Percentiles rank a stretch among this genome's conserved stretches.
Conservation (phyloP, 1,284 basidiomycete genomes). For the Rhodotorula sp. region DNA sequence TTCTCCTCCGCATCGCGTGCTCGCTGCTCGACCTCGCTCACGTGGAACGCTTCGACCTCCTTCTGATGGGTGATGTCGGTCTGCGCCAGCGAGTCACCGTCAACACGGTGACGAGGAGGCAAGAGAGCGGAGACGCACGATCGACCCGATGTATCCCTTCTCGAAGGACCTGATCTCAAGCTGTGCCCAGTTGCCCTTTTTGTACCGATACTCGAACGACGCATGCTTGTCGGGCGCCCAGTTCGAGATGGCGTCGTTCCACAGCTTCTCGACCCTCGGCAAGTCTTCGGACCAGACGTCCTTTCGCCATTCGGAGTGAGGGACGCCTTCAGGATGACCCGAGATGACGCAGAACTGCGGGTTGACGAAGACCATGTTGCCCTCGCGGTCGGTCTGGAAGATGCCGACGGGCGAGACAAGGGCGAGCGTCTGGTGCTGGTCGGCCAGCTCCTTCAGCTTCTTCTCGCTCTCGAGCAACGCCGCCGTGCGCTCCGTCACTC, state of each 20-base stretch:
- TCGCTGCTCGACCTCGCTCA: constrained; percentile 39
- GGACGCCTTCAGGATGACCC: constrained; percentile 17
- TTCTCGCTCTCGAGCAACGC: constrained; percentile 41
- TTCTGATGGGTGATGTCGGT: constrained; percentile 43
- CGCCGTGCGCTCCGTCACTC: constrained; percentile 42
- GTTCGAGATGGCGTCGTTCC: constrained; percentile 6
- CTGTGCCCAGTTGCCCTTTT: constrained; percentile 22
- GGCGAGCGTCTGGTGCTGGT: constrained; percentile 41
- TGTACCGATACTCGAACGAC: constrained; percentile 24
- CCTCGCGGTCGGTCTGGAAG: constrained; percentile 33
- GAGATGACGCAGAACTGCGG: constrained; percentile 29
- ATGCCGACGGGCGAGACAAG: constrained; percentile 43
- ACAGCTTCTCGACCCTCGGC: background rate
- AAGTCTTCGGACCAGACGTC: constrained; percentile 23
- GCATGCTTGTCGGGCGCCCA: constrained; percentile 7
- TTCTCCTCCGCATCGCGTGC: constrained; percentile 40
- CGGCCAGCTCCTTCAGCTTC: constrained; percentile 33
- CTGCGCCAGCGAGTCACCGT: constrained; percentile 19
- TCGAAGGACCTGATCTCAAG: constrained; percentile 20
- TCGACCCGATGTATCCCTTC: constrained; percentile 7
- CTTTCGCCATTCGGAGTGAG: constrained; percentile 25
- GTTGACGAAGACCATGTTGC: constrained; percentile 29
- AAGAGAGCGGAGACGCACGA: background rate
- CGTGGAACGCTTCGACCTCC: constrained; percentile 35
- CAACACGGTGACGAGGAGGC: constrained; percentile 1